Conservation (phyloP, 768 basidiomycete genomes). For the Podaxis sp. region DNA sequence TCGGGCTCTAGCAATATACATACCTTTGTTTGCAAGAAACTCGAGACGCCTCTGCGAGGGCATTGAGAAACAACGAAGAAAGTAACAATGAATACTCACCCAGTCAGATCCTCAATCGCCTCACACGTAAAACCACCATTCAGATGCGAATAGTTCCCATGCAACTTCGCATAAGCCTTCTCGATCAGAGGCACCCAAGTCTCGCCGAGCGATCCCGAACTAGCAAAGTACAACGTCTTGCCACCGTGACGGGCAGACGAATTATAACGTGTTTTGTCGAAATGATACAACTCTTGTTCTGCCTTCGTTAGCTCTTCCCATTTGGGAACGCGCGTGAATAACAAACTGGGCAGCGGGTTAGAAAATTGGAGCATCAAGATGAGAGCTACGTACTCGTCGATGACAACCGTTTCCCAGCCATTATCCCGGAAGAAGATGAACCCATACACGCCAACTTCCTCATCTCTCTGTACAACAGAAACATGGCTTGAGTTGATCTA, state of each 20-base stretch:
- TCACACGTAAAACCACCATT: slow-evolving; percentile 35
- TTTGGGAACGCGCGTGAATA: slow-evolving; percentile 45
- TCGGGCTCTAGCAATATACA: not conserved
- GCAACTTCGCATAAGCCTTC: slow-evolving; percentile 54
- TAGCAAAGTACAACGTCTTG: slow-evolving; percentile 47
- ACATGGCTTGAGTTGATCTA: not conserved
- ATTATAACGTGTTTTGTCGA: slow-evolving; percentile 45
- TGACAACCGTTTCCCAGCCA: slow-evolving; percentile 48
- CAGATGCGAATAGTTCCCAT: slow-evolving; percentile 40
- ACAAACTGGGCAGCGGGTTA: slow-evolving; percentile 27
- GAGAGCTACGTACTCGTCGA: slow-evolving; percentile 44
- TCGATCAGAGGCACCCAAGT: slow-evolving; percentile 60
- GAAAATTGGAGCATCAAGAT: not conserved
- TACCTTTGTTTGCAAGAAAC: slow-evolving; percentile 37
- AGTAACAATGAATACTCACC: slow-evolving; percentile 26
- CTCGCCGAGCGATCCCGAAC: slow-evolving; percentile 41
- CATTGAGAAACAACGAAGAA: not conserved
- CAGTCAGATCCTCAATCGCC: slow-evolving; percentile 54
- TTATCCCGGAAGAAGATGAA: slow-evolving; percentile 54
- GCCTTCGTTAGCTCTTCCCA: slow-evolving; percentile 39
- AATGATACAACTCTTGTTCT: slow-evolving; percentile 45
- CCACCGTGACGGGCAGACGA: slow-evolving; percentile 41
- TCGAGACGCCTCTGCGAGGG: slow-evolving; percentile 36
- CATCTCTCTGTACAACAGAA: slow-evolving; percentile 33
- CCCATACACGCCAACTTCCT: slow-evolving; percentile 51